Base-by-base conservation (phyloP, 2,329 filamentous ascomycete genomes). In the Lasiodiplodia gonubiensis region DNA sequence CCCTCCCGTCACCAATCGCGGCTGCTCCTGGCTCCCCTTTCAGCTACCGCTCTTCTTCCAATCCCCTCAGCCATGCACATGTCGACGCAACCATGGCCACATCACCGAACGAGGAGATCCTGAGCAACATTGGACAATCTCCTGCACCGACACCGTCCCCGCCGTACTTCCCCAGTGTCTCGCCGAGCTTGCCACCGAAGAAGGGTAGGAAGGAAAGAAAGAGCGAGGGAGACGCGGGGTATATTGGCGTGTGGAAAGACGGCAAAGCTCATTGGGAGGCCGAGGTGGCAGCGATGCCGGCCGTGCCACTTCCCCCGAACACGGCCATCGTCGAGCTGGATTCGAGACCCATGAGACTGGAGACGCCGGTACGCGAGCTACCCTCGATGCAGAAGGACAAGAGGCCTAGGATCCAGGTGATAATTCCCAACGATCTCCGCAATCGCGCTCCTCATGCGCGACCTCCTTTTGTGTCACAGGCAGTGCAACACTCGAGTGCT, bases 241-340 rank as follows among this genome's bases (percentile, higher is more conserved):
- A 71, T n/a, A 80, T 83, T 68, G 82, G 81, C 6, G 74, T 80
- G 4, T 84, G 82, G 77, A 80, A 78, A 61, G 74, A 83, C 70
- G 82, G 81, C 5, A 76, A 77, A 42, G 77, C 80, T 33, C 75
- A 80, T 61, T 83, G 81, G 80, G 78, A 74, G 46, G 30, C 46
- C 21, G 21, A 59, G 33, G 42, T 59, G 39, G 60, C 57, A 48
- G 48, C 54, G 35, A 49, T 37, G 27, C 60, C 25, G 61, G 46
- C 54, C 49, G 66, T 66, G 65, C 53, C 57, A 53, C 68, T 35
- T 55, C 65, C 35, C 3, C 54, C 42, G 35, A 49, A 70, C 37
- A 55, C 68, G 14, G 68, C 68, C 53, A n/a, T 59, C 21, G 60
- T 39, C 23, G 68, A 68, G 12, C 27, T 66, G 30, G 66, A 70